Percentiles rank a stretch among this genome's conserved stretches.
phyloP scores from a whole-genome alignment of 2,329 filamentous ascomycete species.

The Pseudogymnoascus sp. region DNA sequence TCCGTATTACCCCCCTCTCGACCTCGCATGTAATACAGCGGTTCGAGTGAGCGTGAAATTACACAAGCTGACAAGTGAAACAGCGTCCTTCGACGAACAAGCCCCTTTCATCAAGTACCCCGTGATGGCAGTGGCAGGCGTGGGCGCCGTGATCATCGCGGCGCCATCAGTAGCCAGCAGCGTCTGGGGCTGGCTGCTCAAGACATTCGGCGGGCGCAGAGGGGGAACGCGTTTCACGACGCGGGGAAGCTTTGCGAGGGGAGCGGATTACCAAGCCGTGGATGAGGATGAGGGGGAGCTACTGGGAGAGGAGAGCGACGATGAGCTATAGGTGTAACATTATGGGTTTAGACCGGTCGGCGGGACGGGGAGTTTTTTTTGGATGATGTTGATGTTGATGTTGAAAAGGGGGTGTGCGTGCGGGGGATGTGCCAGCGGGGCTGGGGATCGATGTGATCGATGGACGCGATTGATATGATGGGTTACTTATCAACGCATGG shows the following conservation, averaged over 20 bases:
- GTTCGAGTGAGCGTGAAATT: not conserved
- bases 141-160: slow-evolving; percentile 51
- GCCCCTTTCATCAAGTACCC: slow-evolving; percentile 75
- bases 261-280: slow-evolving; percentile 80
- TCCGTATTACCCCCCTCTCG: not conserved
- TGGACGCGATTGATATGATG: not conserved
- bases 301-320: slow-evolving; percentile 86
- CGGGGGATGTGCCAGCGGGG: not conserved
- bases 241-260: slow-evolving; percentile 78
- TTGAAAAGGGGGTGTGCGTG: not conserved
- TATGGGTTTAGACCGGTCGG: slow-evolving; percentile 5
- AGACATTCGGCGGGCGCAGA: slow-evolving; percentile 43
- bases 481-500: slow-evolving; percentile 1
- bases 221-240: slow-evolving; percentile 63
- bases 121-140: slow-evolving; percentile 61
- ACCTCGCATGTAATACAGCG: not conserved
- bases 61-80: slow-evolving; percentile 17
- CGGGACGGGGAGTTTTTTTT: not conserved
- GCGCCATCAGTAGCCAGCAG: slow-evolving; percentile 65
- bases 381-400: not conserved
- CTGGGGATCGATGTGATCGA: not conserved
- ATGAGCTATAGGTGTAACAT: slow-evolving; percentile 53
- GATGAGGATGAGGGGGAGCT: slow-evolving; percentile 93
- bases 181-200: slow-evolving; percentile 60
- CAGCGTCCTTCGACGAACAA: slow-evolving; percentile 55